phyloP scores from a whole-genome alignment of 768 basidiomycete species.

The Mycena maculata region DNA sequence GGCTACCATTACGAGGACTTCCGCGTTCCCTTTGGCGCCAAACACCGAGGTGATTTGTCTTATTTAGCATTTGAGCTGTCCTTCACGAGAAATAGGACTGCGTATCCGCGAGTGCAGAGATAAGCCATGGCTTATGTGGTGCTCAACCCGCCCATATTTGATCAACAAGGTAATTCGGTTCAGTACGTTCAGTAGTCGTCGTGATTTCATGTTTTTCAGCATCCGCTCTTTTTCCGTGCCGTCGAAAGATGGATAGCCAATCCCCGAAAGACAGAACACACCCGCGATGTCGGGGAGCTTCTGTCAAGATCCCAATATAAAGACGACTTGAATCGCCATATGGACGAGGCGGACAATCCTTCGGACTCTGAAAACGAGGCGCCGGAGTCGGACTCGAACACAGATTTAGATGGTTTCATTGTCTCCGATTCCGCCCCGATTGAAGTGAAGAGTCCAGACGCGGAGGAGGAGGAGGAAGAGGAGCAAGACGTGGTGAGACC shows the following conservation, averaged over 20 bases:
- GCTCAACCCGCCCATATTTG: not conserved
- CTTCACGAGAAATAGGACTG: not conserved
- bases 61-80: not conserved
- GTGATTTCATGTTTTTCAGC: not conserved
- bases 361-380: not conserved
- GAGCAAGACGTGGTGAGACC: not conserved
- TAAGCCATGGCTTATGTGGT: constrained; percentile 9
- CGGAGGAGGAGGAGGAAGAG: not conserved
- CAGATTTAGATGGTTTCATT: not conserved
- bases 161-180: not conserved
- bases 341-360: not conserved
- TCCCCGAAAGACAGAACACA: constrained; percentile 3
- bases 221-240: constrained; percentile 19
- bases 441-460: too few relatives aligned
- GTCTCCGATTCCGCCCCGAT: not conserved
- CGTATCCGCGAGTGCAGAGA: constrained; percentile 8
- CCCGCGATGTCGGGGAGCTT: constrained; percentile 18
- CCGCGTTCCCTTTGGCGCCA: constrained; percentile 12
- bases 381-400: not conserved
- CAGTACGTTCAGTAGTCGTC: not conserved
- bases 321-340: constrained; percentile 1
- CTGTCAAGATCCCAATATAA: constrained; percentile 8
- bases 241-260: constrained; percentile 15
- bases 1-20: constrained; percentile 15
- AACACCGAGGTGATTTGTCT: not conserved